A percentile compares a stretch with the other conserved stretches of the same genome.
Evolutionary conservation across 345 rosid species (phyloP).

Genomic region (Passiflora organensis): DNA sequence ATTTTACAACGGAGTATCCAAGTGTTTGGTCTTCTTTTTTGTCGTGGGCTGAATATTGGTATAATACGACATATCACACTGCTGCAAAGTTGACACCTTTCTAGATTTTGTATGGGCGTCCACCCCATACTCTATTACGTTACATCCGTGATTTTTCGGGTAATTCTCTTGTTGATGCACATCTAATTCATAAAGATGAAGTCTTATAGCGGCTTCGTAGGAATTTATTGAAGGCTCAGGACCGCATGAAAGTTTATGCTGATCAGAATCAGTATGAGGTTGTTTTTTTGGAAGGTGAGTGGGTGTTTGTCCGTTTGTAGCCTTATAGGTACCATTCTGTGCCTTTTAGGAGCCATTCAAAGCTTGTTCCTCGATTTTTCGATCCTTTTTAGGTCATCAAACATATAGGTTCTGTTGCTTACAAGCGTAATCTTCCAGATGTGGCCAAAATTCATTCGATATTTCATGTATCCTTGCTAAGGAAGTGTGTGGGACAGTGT

Average conservation of each 20-base stretch:
- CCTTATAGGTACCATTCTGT: background rate
- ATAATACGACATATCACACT: background rate
- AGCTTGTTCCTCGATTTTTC: background rate
- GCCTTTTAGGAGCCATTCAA: background rate
- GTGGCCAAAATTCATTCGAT: background rate
- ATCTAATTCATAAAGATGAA: rapidly evolving
- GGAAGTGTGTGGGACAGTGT: background rate
- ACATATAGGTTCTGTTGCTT: background rate
- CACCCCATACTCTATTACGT: background rate
- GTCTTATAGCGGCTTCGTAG: background rate
- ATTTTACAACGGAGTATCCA: background rate
- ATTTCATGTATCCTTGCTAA: background rate
- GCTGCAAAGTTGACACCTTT: background rate
- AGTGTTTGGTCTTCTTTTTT: background rate
- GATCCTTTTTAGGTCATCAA: background rate
- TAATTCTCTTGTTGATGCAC: background rate
- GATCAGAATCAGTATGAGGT: background rate
- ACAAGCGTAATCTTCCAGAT: background rate
- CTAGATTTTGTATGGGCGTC: background rate
- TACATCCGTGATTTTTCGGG: background rate
- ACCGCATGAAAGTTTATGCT: background rate
- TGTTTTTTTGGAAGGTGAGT: background rate
- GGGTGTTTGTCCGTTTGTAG: background rate
- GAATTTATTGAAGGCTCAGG: background rate
- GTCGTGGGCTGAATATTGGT: background rate